phyloP scores from a whole-genome alignment of 106 monocot genomes.

The Allium cepa region DNA sequence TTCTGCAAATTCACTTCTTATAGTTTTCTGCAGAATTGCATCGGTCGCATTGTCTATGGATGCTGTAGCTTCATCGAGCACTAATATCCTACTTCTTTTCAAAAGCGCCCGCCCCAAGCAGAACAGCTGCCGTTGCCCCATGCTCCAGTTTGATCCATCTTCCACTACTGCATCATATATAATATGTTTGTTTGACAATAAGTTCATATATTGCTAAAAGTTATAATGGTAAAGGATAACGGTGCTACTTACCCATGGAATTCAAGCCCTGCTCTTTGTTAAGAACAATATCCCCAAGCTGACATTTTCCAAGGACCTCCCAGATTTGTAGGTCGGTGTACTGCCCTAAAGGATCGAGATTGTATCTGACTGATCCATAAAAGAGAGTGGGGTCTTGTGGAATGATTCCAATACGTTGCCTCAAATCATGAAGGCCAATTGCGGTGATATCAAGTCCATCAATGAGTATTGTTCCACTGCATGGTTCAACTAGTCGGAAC shows the following conservation, averaged over 20 bases:
- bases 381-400: constrained; percentile 98
- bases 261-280: constrained; percentile 70
- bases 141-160: constrained; percentile 97
- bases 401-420: constrained; percentile 81
- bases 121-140: constrained; percentile 89
- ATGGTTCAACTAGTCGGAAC: constrained; percentile 86
- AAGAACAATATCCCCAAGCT: constrained; percentile 65
- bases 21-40: constrained; percentile 79
- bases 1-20: constrained; percentile 67
- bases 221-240: too few species aligned
- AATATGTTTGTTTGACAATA: too few species aligned
- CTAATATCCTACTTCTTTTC: constrained; percentile 65
- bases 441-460: constrained; percentile 64
- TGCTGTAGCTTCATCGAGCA: constrained; percentile 96
- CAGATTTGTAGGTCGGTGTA: constrained; percentile 77
- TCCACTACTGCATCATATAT: constrained; percentile 39
- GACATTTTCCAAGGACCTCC: constrained; percentile 96
- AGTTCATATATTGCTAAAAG: too few species aligned
- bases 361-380: constrained; percentile 78
- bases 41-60: constrained; percentile 94
- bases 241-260: constrained; percentile 43
- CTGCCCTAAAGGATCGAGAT: constrained; percentile 70
- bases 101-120: constrained; percentile 84
- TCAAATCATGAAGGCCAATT: constrained; percentile 90
- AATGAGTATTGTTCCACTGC: constrained; percentile 67